Evolutionary conservation across 2,329 filamentous ascomycete genomes (phyloP).

Genomic region (Alternaria ethzedia): DNA sequence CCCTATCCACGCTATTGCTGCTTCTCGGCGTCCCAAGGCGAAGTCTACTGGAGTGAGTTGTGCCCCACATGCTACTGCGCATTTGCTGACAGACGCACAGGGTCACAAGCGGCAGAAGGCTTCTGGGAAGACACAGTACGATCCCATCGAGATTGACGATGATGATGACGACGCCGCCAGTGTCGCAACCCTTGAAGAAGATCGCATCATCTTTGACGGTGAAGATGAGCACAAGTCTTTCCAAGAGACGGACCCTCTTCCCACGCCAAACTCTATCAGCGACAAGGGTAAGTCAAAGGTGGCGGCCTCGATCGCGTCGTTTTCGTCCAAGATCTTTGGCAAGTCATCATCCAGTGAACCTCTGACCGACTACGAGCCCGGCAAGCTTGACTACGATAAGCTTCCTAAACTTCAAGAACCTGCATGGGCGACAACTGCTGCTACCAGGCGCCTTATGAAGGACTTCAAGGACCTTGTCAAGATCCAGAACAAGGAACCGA

Average conservation of each 20-base stretch:
- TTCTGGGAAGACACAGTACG: constrained; percentile 34
- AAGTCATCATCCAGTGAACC: constrained; percentile 28
- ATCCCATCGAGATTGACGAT: constrained; percentile 48
- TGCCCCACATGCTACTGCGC: not conserved
- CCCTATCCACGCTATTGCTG: constrained; percentile 59
- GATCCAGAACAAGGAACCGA: constrained; percentile 65
- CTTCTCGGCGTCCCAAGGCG: constrained; percentile 48
- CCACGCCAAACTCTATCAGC: constrained; percentile 34
- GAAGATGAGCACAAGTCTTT: constrained; percentile 13
- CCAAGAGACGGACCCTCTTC: constrained; percentile 19
- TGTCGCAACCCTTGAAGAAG: constrained; percentile 58
- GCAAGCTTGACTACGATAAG: constrained; percentile 65
- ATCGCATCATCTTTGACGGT: constrained; percentile 52
- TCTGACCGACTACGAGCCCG: constrained; percentile 70
- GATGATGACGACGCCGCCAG: constrained; percentile 53
- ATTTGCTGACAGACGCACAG: constrained; percentile 14
- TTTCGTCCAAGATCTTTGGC: constrained; percentile 27
- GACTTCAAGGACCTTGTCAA: constrained; percentile 70
- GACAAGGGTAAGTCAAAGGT: constrained; percentile 37
- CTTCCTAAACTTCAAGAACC: constrained; percentile 72
- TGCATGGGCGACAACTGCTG: constrained; percentile 66
- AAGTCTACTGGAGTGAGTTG: constrained; percentile 19
- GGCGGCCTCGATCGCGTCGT: constrained; percentile 25
- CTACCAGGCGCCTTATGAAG: constrained; percentile 67
- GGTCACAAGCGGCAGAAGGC: constrained; percentile 39